Percentiles rank a stretch among this genome's conserved stretches.
phyloP scores from a whole-genome alignment of 768 basidiomycete species.

The Lentinula aciculospora region DNA sequence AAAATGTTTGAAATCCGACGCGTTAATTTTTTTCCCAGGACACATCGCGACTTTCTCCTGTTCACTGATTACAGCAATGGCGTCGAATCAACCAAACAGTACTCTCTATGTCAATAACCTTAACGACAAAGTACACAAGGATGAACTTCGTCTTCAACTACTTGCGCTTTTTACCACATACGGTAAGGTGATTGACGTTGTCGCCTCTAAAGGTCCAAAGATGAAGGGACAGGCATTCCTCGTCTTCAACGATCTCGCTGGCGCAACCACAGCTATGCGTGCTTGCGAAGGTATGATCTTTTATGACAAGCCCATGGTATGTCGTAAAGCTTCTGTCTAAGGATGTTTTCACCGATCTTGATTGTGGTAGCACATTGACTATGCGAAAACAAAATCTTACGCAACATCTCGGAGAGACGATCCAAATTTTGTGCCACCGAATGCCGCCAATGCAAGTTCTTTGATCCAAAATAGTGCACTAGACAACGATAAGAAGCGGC shows the following conservation, averaged over 20 bases:
- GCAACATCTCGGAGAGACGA: constrained; percentile 78
- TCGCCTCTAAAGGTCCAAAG: constrained; percentile 79
- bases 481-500: constrained; percentile 50
- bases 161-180: constrained; percentile 90
- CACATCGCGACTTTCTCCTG: neutral
- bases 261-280: constrained; percentile 88
- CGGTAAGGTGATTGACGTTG: constrained; percentile 89
- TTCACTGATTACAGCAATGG: neutral
- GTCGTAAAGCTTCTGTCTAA: constrained; percentile 16
- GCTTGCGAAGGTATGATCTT: constrained; percentile 90
- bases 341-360: neutral
- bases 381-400: constrained; percentile 86
- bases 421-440: constrained; percentile 74
- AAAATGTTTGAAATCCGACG: neutral
- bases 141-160: constrained; percentile 78
- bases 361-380: constrained; percentile 72
- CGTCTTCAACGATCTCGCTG: constrained; percentile 87
- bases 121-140: constrained; percentile 89
- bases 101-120: constrained; percentile 93
- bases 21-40: neutral
- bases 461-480: constrained; percentile 29
- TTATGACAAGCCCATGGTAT: constrained; percentile 88
- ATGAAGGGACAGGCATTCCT: constrained; percentile 96
- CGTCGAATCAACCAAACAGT: constrained; percentile 67
- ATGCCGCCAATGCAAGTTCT: constrained; percentile 53